Percentiles rank a stretch among this genome's conserved stretches.
phyloP scores from a whole-genome alignment of 1,284 basidiomycete species.

The Inonotus hispidus region DNA sequence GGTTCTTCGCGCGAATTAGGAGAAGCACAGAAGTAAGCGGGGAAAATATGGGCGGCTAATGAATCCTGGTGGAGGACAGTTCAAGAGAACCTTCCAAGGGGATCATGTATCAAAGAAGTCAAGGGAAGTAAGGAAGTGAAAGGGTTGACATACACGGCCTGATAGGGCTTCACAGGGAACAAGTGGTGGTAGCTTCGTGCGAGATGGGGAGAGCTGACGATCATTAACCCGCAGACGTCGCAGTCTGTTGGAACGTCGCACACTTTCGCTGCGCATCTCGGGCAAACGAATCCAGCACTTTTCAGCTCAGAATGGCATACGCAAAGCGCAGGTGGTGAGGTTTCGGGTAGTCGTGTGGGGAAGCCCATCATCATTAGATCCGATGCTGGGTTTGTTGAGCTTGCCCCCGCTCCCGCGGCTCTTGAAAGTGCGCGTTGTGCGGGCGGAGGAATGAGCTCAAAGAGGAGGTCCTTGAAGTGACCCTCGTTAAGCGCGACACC shows the following conservation, averaged over 20 bases:
- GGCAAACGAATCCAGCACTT: slow-evolving; percentile 91
- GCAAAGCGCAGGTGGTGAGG: slow-evolving; percentile 80
- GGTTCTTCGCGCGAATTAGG: not conserved
- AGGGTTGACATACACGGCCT: slow-evolving; percentile 60
- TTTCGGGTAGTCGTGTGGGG: slow-evolving; percentile 83
- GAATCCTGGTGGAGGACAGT: slow-evolving; percentile 10
- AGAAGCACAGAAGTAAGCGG: slow-evolving; percentile 1
- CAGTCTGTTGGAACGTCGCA: slow-evolving; percentile 99
- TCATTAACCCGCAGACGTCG: slow-evolving; percentile 94
- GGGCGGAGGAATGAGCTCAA: slow-evolving; percentile 94
- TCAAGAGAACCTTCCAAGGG: slow-evolving; percentile 1
- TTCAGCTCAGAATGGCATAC: slow-evolving; percentile 91
- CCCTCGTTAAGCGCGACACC: slow-evolving; percentile 97
- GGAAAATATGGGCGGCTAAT: slow-evolving; percentile 13
- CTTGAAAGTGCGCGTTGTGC: slow-evolving; percentile 66
- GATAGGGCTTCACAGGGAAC: slow-evolving; percentile 83
- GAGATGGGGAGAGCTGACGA: slow-evolving; percentile 95
- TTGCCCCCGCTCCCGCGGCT: slow-evolving; percentile 38
- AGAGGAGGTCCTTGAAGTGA: slow-evolving; percentile 92
- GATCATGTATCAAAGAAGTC: not conserved
- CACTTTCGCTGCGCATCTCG: slow-evolving; percentile 86
- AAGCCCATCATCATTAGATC: slow-evolving; percentile 99
- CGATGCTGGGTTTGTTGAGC: slow-evolving; percentile 55
- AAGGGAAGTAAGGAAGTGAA: not conserved
- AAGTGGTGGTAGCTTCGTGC: slow-evolving; percentile 93